Conservation (phyloP, 768 basidiomycete genomes). For the Chiua virens region DNA sequence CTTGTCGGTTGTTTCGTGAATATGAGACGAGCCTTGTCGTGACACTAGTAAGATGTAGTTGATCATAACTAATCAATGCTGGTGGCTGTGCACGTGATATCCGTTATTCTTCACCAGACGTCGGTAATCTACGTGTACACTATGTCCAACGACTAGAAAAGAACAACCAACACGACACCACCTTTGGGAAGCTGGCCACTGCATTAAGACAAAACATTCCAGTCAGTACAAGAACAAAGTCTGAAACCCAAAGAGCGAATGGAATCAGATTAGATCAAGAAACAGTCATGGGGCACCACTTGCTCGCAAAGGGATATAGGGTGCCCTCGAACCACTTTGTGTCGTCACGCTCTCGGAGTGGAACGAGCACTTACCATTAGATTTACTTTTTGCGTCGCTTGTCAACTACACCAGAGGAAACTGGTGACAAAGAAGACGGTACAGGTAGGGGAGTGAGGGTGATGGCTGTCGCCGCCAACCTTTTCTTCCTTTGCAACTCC, state of each 20-base stretch:
- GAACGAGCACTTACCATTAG: conserved; percentile 16
- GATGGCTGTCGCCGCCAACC: conserved; percentile 3
- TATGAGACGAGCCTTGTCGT: conserved; percentile 67
- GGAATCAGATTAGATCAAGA: conserved; percentile 94
- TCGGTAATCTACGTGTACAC: background rate
- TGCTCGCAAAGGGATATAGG: conserved; percentile 33
- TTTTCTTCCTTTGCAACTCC: conserved; percentile 43
- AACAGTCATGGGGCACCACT: conserved; percentile 55
- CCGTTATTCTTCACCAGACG: too few species aligned
- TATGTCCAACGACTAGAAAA: background rate
- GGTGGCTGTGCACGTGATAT: conserved; percentile 27
- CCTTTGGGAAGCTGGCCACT: background rate
- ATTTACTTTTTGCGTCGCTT: conserved; percentile 16
- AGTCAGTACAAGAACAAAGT: conserved; percentile 9
- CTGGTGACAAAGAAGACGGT: background rate
- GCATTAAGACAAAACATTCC: background rate
- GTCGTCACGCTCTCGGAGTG: conserved; percentile 53
- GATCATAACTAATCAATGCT: conserved; percentile 52
- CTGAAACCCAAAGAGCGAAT: background rate
- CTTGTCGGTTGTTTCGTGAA: conserved; percentile 2
- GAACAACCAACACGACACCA: background rate
- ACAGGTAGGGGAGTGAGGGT: background rate
- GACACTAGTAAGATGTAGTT: conserved; percentile 94
- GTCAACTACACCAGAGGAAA: background rate
- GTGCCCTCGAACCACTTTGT: conserved; percentile 76